These are phyloP conservation scores for Conringia planisiliqua DNA, from an alignment of 345 rosid genomes.

Conservation along the genomic window DNA sequence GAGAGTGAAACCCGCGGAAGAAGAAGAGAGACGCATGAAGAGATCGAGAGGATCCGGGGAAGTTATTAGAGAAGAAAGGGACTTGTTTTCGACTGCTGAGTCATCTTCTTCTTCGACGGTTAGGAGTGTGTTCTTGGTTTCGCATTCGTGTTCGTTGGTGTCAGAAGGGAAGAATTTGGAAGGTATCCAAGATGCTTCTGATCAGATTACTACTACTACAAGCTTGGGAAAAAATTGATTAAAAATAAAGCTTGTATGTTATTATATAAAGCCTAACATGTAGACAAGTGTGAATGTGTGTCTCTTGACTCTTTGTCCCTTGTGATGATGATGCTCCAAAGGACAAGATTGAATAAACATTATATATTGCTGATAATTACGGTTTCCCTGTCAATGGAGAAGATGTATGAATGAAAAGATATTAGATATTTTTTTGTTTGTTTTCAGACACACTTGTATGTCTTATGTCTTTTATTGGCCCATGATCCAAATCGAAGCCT, in stretches of 20 bases:
- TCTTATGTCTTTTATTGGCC: too few species aligned
- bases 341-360: slow-evolving; percentile 6
- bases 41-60: slow-evolving; percentile 17
- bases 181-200: slow-evolving; percentile 45
- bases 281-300: slow-evolving; percentile 21
- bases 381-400: not conserved
- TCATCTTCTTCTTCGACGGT: slow-evolving; percentile 50
- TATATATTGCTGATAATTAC: not conserved
- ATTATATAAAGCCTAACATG: slow-evolving; percentile 27
- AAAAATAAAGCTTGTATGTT: slow-evolving; percentile 2
- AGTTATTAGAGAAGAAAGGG: slow-evolving; percentile 39
- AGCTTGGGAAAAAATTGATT: slow-evolving; percentile 9
- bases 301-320: not conserved
- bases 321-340: not conserved
- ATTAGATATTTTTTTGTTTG: too few species aligned
- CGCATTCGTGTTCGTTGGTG: slow-evolving; percentile 46
- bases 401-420: not conserved
- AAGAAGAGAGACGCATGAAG: slow-evolving; percentile 25
- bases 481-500: not conserved
- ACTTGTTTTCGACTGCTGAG: slow-evolving; percentile 69
- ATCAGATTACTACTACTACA: slow-evolving; percentile 27
- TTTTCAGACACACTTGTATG: too few species aligned
- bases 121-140: slow-evolving; percentile 57
- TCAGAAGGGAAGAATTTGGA: slow-evolving; percentile 42
- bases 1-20: slow-evolving; percentile 51